A percentile compares a stretch with the other conserved stretches of the same genome.
These are phyloP conservation scores for Tulasnella sp. DNA, from an alignment of 768 basidiomycete genomes.

Conservation along the genomic window DNA sequence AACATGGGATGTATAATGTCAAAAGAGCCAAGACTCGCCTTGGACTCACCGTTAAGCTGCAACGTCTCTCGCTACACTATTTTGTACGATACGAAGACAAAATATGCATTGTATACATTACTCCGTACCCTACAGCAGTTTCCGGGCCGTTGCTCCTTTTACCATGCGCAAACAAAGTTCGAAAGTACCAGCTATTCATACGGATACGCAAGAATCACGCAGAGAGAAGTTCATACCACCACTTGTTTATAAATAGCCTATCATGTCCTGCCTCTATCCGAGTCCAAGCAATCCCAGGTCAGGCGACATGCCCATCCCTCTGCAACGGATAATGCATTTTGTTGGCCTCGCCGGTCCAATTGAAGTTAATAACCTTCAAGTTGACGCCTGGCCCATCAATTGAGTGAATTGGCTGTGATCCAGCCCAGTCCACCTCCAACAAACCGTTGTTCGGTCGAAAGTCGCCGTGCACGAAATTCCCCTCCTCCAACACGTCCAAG, in stretches of 20 bases:
- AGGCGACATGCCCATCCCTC: background rate
- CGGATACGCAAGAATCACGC: too few species aligned
- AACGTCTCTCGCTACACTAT: too few species aligned
- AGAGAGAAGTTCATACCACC: background rate
- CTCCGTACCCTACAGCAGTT: too few species aligned
- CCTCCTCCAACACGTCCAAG: background rate
- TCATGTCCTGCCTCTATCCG: background rate
- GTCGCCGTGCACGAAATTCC: background rate
- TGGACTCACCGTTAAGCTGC: too few species aligned
- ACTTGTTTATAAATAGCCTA: background rate
- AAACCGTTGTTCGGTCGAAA: background rate
- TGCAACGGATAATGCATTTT: conserved; percentile 2
- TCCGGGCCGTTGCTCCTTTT: too few species aligned
- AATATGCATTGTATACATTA: too few species aligned
- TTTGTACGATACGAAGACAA: too few species aligned
- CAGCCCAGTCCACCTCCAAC: background rate
- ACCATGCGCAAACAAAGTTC: too few species aligned
- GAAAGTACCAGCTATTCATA: too few species aligned
- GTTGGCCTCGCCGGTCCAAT: background rate
- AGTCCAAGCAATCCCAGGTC: background rate
- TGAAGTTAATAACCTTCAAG: conserved; percentile 1
- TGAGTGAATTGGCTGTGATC: background rate
- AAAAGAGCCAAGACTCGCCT: too few species aligned
- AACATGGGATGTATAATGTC: too few species aligned
- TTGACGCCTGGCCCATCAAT: background rate